Base-by-base conservation (phyloP, 1,284 basidiomycete species). In the Papiliotrema laurentii region DNA sequence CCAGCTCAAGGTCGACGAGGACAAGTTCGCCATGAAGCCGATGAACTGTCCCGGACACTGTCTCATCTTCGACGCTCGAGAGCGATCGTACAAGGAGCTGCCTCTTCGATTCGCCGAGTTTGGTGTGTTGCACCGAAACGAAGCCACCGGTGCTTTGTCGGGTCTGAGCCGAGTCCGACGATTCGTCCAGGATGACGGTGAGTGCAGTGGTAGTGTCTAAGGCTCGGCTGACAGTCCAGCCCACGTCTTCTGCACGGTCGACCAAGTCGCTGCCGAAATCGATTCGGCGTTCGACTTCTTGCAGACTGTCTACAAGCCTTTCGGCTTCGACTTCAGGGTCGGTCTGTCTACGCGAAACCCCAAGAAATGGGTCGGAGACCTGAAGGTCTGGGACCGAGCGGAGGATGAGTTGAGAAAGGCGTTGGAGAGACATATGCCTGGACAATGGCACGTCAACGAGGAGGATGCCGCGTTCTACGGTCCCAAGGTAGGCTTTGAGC, bases 41-140 rank as follows among this genome's bases (percentile, higher is more conserved):
- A 99, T 99, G 96, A 99, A 99, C 75, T 98, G 96, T 72, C 96
- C 96, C 0, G 94, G 94, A 9, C 96, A 98, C 74, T 93, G 89
- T 72, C 76, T 98, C 53, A 90, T 98, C 67, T 99, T 98, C 68
- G 94, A 91, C 73, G 86, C 89, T 18, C 82, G 89, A 55, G 94
- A 97, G 73, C 83, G 96, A 54, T 87, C 85, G 54, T 97, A 97
- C 79, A 88, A 87, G 72, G 96, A 99, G 74, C 79, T 98, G 19
- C 96, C 96, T 2, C 84, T 99, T 58, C 84, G 96, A 19, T 89
- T 97, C 83, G 96, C 96, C 16, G 96, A 99, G 71, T 99, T 99
- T 68, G 96, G 96, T 66, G 91, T 98, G 53, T 80, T 98, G 51
- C 96, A 98, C 74, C 79, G 96, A 54, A 99, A 98, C 67, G 96